Evolutionary conservation across 495 filamentous ascomycete genomes (phyloP).

Genomic region (Talaromyces stipitatus): DNA sequence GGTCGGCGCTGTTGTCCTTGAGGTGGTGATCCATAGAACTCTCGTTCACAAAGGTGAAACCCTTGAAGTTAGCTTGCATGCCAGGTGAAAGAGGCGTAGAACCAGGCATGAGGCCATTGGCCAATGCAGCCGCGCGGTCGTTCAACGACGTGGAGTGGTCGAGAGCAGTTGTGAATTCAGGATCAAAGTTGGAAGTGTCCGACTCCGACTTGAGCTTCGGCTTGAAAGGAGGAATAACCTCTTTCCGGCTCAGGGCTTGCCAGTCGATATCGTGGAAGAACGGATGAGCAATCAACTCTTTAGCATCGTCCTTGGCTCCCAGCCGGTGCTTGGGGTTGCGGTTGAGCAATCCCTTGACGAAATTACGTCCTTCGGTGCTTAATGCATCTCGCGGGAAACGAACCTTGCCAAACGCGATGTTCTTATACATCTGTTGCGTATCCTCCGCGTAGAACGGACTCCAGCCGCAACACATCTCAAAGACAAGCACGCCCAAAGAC

Average conservation of each 20-base stretch:
- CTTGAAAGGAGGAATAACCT: conserved; percentile 96
- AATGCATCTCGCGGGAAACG: conserved; percentile 92
- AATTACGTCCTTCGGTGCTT: conserved; percentile 89
- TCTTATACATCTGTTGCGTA: conserved; percentile 99
- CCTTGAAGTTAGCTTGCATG: conserved; percentile 96
- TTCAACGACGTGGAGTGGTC: conserved; percentile 79
- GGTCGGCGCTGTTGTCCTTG: conserved; percentile 46
- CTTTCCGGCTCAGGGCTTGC: conserved; percentile 75
- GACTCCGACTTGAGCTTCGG: conserved; percentile 90
- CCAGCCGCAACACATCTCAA: conserved; percentile 99
- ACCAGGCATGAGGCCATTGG: conserved; percentile 66
- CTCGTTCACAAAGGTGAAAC: conserved; percentile 97
- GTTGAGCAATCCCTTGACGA: conserved; percentile 95
- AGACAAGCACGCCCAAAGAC: conserved; percentile 95
- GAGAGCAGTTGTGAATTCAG: conserved; percentile 94
- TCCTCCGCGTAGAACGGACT: conserved; percentile 98
- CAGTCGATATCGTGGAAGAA: conserved; percentile 96
- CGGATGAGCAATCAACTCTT: conserved; percentile 87
- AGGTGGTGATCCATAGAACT: conserved; percentile 91
- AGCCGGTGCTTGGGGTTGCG: conserved; percentile 93
- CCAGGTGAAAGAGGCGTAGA: conserved; percentile 88
- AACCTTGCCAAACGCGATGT: conserved; percentile 98
- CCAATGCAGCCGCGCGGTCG: conserved; percentile 69
- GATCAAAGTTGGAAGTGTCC: conserved; percentile 96
- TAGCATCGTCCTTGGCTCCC: conserved; percentile 83